Evolutionary conservation across 2,329 filamentous ascomycete species (phyloP), one percentile per base, ranked within the genome.

Genomic region (Thermothelomyces thermophilus): DNA sequence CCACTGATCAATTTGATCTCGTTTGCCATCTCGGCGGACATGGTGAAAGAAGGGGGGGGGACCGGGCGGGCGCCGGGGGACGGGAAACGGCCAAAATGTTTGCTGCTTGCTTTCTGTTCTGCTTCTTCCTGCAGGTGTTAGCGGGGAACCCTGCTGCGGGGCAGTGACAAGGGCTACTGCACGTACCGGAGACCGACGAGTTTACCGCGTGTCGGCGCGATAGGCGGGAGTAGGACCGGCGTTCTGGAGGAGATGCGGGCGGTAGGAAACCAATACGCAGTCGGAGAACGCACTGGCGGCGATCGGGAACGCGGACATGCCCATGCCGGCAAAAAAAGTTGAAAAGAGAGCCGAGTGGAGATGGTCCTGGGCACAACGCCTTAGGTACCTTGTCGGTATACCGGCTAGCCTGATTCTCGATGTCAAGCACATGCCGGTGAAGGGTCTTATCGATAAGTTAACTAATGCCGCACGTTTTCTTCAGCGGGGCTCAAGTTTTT

Each of bases 1-100:
- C 72, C 71, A 56, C 71, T 73, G 61, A 74, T 71, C 58, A 75
- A 67, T 63, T 75, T 76, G 65, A 76, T 74, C 62, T 75, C 73
- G 67, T 76, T 75, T 42, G 72, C 71, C 72, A 75, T 75, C 51
- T 60, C 61, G 57, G 56, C 57, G 46, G 60, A 62, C 60, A 62
- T 62, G 53, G 47, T 58, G 54, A 50, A 35, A 11, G 14, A 35
- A 35, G 16, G 48, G 44, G 36, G 45, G 51, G 48, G 36, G 46
- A 34, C 28, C 17, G 34, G 33, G 46, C 39, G 49, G 36, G 51
- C 26, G 56, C 50, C 52, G 45, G 54, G 39, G 53, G 54, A 57
- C 54, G 33, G 52, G n/a, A n/a, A 46, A 52, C 50, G 46, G 50
- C 35, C 36, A 9, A 11, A 52, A 53, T 50, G 47, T 54, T 54